These are phyloP conservation scores for Phlyctochytrium bullatum DNA, from an alignment of 192 early-diverging fungal species.

Conservation along the genomic window DNA sequence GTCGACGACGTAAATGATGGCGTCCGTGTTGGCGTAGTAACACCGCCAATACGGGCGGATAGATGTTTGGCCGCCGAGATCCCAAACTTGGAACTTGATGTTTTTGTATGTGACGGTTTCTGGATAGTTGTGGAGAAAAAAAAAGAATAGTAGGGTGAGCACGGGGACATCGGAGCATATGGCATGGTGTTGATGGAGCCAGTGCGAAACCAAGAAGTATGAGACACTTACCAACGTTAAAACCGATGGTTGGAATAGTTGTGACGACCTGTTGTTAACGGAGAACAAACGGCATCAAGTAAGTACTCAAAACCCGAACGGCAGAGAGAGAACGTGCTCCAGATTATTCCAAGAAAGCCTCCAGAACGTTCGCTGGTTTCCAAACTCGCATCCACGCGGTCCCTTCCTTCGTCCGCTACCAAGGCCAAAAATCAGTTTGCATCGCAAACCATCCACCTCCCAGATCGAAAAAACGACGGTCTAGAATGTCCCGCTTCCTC, in stretches of 20 bases:
- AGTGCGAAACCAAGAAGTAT: conserved; percentile 29
- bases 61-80: conserved; percentile 98
- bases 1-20: conserved; percentile 96
- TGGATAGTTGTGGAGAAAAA: conserved; percentile 59
- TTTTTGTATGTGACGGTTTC: conserved; percentile 98
- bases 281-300: too few species aligned
- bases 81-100: conserved; percentile 98
- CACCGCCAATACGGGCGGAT: conserved; percentile 98
- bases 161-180: neutral
- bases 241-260: conserved; percentile 98
- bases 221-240: conserved; percentile 65
- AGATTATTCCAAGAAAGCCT: too few species aligned
- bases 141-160: neutral
- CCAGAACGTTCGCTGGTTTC: too few species aligned
- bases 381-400: too few species aligned
- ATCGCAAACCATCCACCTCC: too few species aligned
- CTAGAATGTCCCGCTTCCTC: too few species aligned
- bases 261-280: too few species aligned
- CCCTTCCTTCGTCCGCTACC: too few species aligned
- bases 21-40: conserved; percentile 97
- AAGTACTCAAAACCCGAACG: too few species aligned
- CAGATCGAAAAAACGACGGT: too few species aligned
- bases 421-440: too few species aligned
- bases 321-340: too few species aligned
- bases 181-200: conserved; percentile 1